Evolutionary conservation across 345 rosid species (phyloP).

Genomic region (Jatropha curcas): DNA sequence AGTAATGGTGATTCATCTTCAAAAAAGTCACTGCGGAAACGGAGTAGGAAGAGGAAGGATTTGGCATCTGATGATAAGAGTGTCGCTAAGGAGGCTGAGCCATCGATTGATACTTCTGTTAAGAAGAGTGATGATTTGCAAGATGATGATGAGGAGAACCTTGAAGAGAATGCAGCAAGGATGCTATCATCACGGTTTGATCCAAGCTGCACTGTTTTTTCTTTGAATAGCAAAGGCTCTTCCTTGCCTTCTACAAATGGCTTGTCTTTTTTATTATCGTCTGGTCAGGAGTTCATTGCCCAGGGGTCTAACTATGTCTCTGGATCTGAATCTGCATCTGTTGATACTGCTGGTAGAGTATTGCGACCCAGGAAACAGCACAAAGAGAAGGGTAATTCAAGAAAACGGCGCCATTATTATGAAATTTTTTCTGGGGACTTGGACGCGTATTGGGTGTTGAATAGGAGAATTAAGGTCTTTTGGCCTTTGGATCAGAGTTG

Average conservation of each 20-base stretch:
- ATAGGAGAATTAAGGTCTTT: conserved; percentile 76
- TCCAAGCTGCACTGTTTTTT: conserved; percentile 79
- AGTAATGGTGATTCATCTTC: conserved; percentile 20
- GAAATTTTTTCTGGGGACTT: conserved; percentile 66
- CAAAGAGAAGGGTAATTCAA: conserved; percentile 52
- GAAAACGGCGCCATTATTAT: conserved; percentile 86
- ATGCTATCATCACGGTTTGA: conserved; percentile 93
- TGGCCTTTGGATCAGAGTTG: conserved; percentile 96
- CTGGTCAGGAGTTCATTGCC: conserved; percentile 34
- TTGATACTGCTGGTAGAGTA: conserved; percentile 62
- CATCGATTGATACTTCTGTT: conserved; percentile 33
- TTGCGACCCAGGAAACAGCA: conserved; percentile 69
- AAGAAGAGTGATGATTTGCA: conserved; percentile 40
- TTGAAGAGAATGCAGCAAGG: conserved; percentile 96
- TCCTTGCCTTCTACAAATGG: conserved; percentile 42
- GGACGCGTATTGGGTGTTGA: conserved; percentile 71
- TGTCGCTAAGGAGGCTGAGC: conserved; percentile 41
- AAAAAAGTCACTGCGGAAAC: conserved; percentile 42
- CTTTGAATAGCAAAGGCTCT: conserved; percentile 50
- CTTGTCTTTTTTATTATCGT: conserved; percentile 37
- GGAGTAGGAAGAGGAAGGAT: conserved; percentile 53
- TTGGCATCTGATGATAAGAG: conserved; percentile 28
- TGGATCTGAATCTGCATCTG: conserved; percentile 51
- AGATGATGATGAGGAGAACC: conserved; percentile 90
- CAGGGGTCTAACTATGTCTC: conserved; percentile 37